Evolutionary conservation across 805 yeast genomes (phyloP), one percentile per base, ranked within the genome.

Genomic region (Metschnikowia aberdeeniae): DNA sequence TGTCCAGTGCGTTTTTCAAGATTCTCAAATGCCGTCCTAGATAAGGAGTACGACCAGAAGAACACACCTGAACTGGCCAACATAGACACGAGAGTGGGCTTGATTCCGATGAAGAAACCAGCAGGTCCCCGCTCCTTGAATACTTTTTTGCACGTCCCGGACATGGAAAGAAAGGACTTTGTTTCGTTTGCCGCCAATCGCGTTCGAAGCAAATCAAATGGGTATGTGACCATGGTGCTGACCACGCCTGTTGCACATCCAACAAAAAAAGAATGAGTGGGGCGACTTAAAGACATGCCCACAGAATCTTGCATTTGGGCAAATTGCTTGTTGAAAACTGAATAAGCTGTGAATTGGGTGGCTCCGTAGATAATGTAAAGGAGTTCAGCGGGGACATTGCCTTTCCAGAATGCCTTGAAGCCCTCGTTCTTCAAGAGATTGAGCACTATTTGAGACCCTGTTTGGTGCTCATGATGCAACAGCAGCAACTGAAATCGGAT

Each of bases 171-270:
- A 34, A 77, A 68, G 8, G 60, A 45, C 35, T 50, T 61, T 2
- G 49, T 44, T 24, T 66, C 65, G 56, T 81, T 81, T 3, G 90
- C 92, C 1, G 89, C 95, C 40, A 89, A 74, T 43, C 96, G 70
- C 0, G 99, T 93, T 42, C 99, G 67, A 35, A 93, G 64, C n/a
- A 89, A 73, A 62, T 93, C 99, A 56, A 88, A 81, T 1, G 99
- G 99, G 60, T 93, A 93, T 1, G 97, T 86, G 1, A 70, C 60
- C 0, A 77, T 39, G 0, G 96, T 87, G 26, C 96, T 87, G 0
- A 78, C 56, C 19, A 82, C 66, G 0, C 99, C 99, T 0, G 97
- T 82, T 1, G 81, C 59, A 0, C 86, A 78, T 0, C 99, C 99
- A 5, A 86, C 78, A 0, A 85, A 29, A 20, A 75, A 47, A 29